These are phyloP conservation scores for Grifola frondosa DNA, from an alignment of 1,284 basidiomycete genomes.

Conservation along the genomic window DNA sequence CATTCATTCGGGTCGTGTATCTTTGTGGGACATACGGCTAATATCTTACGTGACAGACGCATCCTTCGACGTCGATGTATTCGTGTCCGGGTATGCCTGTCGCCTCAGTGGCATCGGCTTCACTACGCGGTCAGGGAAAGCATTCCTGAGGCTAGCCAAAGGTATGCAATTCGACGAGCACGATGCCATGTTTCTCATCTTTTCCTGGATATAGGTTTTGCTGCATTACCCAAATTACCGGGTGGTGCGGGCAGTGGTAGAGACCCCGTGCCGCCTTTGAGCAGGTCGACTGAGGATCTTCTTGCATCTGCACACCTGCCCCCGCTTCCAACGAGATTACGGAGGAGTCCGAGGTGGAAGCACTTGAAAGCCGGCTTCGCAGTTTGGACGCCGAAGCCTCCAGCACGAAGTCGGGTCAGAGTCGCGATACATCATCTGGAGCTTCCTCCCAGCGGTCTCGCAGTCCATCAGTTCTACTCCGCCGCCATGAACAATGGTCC, in stretches of 20 bases:
- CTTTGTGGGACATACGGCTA: background rate
- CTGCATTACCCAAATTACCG: conserved; percentile 52
- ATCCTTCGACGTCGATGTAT: conserved; percentile 67
- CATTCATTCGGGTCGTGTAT: background rate
- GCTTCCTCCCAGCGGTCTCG: conserved; percentile 16
- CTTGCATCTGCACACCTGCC: conserved; percentile 46
- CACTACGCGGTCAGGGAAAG: conserved; percentile 70
- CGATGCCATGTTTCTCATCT: background rate
- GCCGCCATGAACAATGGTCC: conserved; percentile 9
- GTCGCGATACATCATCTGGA: conserved; percentile 11
- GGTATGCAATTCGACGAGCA: conserved; percentile 40
- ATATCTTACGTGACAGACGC: conserved; percentile 36
- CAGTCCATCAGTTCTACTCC: conserved; percentile 19
- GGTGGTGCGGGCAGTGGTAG: conserved; percentile 11
- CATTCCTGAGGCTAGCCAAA: conserved; percentile 77
- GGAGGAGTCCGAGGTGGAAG: conserved; percentile 55
- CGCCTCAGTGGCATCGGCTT: conserved; percentile 59
- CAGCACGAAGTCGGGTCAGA: conserved; percentile 12
- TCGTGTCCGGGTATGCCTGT: conserved; percentile 74
- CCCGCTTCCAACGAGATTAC: conserved; percentile 57
- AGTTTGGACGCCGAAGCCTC: conserved; percentile 27
- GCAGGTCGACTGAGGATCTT: conserved; percentile 50
- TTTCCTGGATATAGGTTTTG: conserved; percentile 47
- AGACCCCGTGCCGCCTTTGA: conserved; percentile 26
- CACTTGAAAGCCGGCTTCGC: conserved; percentile 48